A percentile compares a stretch with the other conserved stretches of the same genome.
phyloP scores from a whole-genome alignment of 2,329 filamentous ascomycete genomes.

The Apiospora pterosperma region DNA sequence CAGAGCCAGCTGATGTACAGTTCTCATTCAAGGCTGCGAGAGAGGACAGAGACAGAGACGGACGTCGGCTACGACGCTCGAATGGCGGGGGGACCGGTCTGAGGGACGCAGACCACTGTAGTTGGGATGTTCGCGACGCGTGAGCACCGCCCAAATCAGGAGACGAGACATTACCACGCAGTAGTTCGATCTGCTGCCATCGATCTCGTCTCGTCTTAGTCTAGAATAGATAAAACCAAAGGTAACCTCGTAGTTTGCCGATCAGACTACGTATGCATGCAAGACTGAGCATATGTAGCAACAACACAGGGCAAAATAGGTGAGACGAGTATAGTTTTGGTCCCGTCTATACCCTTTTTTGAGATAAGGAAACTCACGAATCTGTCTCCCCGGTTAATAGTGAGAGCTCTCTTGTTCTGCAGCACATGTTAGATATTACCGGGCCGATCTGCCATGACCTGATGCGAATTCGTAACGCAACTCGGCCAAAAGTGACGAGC shows the following conservation, averaged over 20 bases:
- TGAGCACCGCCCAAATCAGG: not conserved
- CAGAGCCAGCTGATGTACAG: not conserved
- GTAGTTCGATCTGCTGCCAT: not conserved
- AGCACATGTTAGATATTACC: not conserved
- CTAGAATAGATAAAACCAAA: not conserved
- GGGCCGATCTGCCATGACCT: slow-evolving; percentile 2
- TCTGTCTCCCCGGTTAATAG: not conserved
- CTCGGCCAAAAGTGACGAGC: not conserved
- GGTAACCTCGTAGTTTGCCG: not conserved
- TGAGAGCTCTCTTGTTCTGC: not conserved
- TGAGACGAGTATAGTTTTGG: not conserved
- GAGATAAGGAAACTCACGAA: not conserved
- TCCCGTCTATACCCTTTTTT: not conserved
- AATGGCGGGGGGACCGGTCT: not conserved
- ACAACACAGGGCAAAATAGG: not conserved
- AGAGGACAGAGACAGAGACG: not conserved
- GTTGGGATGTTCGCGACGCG: not conserved
- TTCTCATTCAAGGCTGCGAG: not conserved
- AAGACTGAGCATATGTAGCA: not conserved
- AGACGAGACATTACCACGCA: not conserved
- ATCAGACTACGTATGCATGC: not conserved
- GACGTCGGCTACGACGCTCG: not conserved
- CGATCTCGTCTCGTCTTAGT: not conserved
- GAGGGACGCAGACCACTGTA: not conserved
- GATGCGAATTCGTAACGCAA: not conserved